A percentile compares a stretch with the other conserved stretches of the same genome.
phyloP scores from a whole-genome alignment of 2,329 filamentous ascomycete species.

The Macrophomina pseudophaseolina region DNA sequence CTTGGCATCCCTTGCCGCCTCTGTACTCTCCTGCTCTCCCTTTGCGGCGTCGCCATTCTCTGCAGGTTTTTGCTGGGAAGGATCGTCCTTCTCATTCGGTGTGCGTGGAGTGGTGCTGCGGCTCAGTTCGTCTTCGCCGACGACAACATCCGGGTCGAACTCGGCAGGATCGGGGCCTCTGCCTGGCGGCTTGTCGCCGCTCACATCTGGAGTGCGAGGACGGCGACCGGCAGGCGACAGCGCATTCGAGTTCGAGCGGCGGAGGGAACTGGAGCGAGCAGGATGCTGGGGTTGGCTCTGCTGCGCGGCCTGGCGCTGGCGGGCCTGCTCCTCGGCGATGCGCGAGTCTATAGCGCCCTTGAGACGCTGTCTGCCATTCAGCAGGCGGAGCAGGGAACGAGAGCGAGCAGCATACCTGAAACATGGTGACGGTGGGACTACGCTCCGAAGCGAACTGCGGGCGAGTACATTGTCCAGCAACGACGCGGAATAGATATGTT shows the following conservation, averaged over 20 bases:
- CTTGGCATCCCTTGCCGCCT: slow-evolving; percentile 35
- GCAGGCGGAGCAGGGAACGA: slow-evolving; percentile 4
- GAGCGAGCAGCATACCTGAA: slow-evolving; percentile 34
- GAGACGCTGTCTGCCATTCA: slow-evolving; percentile 63
- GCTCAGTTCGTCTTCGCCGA: slow-evolving; percentile 76
- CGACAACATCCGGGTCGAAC: slow-evolving; percentile 83
- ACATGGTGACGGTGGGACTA: slow-evolving; percentile 37
- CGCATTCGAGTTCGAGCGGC: slow-evolving; percentile 52
- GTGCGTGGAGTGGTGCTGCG: slow-evolving; percentile 64
- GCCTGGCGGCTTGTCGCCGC: slow-evolving; percentile 50
- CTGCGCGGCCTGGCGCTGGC: slow-evolving; percentile 61
- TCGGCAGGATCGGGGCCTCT: slow-evolving; percentile 80
- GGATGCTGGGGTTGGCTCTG: slow-evolving; percentile 53
- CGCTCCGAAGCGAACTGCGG: slow-evolving; percentile 15
- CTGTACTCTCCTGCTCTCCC: slow-evolving; percentile 38
- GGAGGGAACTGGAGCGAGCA: slow-evolving; percentile 52
- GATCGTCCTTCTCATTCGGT: slow-evolving; percentile 47
- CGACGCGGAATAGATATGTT: slow-evolving; percentile 26
- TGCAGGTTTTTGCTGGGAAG: slow-evolving; percentile 27
- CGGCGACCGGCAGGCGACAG: slow-evolving; percentile 45
- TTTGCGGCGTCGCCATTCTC: slow-evolving; percentile 38
- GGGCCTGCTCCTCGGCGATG: slow-evolving; percentile 90
- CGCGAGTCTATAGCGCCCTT: slow-evolving; percentile 84
- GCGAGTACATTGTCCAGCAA: slow-evolving; percentile 18
- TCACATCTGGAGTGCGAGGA: slow-evolving; percentile 39